Evolutionary conservation across 306 rosid genomes (phyloP).

Genomic region (Cotoneaster glaucophyllus): DNA sequence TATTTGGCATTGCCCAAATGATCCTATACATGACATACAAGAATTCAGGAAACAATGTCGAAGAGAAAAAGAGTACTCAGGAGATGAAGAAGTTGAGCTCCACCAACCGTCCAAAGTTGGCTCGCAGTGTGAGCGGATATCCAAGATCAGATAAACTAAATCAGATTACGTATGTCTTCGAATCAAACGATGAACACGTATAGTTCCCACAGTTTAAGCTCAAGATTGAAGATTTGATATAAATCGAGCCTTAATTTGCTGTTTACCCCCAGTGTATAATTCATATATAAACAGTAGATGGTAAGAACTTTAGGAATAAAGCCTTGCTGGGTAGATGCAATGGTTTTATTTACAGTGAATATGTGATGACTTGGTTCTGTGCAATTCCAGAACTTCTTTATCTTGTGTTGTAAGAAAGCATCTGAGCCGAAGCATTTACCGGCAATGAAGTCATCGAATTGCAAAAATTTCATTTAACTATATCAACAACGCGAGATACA

Average conservation of each 20-base stretch:
- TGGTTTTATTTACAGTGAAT: not conserved
- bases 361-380: not conserved
- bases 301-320: not conserved
- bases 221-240: not conserved
- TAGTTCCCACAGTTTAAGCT: not conserved
- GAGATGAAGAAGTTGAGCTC: not conserved
- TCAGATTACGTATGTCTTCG: not conserved
- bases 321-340: not conserved
- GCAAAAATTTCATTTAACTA: not conserved
- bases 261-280: not conserved
- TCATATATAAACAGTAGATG: not conserved
- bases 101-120: not conserved
- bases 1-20: conserved; percentile 51
- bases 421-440: not conserved
- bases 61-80: not conserved
- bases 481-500: not conserved
- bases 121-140: not conserved
- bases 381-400: not conserved
- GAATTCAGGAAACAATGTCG: not conserved
- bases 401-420: not conserved
- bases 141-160: not conserved
- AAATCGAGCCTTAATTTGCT: not conserved
- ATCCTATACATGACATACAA: conserved; percentile 45
- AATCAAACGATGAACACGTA: not conserved
- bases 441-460: not conserved